phyloP scores from a whole-genome alignment of 192 early-diverging fungal species.

The Backusella psychrophila region DNA sequence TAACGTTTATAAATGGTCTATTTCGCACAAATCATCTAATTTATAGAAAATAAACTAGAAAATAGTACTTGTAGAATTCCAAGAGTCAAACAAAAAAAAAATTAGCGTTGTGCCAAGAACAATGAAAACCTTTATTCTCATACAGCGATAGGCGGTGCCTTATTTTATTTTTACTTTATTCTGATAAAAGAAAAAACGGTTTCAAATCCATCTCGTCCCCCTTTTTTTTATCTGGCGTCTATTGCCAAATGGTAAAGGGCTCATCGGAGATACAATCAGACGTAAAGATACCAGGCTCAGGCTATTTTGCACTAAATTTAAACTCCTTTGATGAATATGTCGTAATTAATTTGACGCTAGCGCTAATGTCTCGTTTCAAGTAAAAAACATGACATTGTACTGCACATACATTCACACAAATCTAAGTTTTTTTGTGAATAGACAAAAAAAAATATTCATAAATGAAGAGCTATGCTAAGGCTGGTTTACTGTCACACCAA shows the following conservation, averaged over 20 bases:
- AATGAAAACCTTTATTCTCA: background rate
- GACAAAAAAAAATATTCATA: background rate
- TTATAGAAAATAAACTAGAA: background rate
- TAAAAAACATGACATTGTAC: background rate
- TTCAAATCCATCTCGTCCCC: background rate
- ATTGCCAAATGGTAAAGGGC: background rate
- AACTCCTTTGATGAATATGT: background rate
- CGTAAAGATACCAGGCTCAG: background rate
- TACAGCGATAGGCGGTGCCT: background rate
- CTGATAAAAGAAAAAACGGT: background rate
- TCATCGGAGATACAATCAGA: background rate
- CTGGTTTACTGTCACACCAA: background rate
- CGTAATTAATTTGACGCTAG: background rate
- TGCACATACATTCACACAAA: background rate
- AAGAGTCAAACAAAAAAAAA: background rate
- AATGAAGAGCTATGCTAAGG: background rate
- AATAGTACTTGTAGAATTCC: background rate
- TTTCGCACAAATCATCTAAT: background rate
- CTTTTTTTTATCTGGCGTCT: background rate
- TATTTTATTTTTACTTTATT: background rate
- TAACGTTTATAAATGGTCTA: background rate
- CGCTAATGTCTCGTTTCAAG: background rate
- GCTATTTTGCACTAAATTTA: background rate
- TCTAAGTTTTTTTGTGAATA: background rate
- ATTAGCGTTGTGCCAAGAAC: background rate